phyloP scores from a whole-genome alignment of 176 grass and related monocot species.

The Triticum dicoccoides region DNA sequence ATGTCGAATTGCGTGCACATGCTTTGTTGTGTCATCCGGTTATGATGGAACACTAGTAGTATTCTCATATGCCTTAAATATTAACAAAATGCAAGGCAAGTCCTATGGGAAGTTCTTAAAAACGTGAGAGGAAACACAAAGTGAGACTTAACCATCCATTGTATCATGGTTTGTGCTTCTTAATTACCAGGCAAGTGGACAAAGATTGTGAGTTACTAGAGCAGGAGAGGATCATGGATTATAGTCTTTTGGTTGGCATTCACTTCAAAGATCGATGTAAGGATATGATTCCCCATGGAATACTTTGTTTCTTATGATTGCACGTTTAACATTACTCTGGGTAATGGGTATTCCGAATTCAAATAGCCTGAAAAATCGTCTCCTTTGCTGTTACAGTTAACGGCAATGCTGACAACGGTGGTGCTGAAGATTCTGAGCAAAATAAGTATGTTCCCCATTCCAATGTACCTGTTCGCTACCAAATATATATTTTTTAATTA shows the following conservation, averaged over 20 bases:
- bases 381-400: constrained; percentile 26
- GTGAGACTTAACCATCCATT: not conserved
- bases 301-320: constrained; percentile 4
- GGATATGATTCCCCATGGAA: constrained; percentile 32
- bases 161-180: not conserved
- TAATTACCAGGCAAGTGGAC: constrained; percentile 71
- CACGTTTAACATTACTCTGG: not conserved
- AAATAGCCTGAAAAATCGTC: constrained; percentile 13
- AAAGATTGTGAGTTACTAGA: constrained; percentile 83
- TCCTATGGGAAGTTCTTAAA: not conserved
- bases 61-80: not conserved
- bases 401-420: constrained; percentile 33
- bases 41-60: not conserved
- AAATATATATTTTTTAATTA: not conserved
- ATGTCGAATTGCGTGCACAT: not conserved
- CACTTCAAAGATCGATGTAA: constrained; percentile 74
- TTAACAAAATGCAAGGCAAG: not conserved
- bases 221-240: constrained; percentile 96
- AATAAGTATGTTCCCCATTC: constrained; percentile 35
- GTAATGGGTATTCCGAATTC: not conserved
- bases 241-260: constrained; percentile 86
- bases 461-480: not conserved
- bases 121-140: not conserved
- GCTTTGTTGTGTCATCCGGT: not conserved
- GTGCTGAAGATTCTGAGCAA: constrained; percentile 52